Evolutionary conservation across 441 rosid species (phyloP), one percentile per base, ranked within the genome.

Genomic region (Dalechampia spathulata): DNA sequence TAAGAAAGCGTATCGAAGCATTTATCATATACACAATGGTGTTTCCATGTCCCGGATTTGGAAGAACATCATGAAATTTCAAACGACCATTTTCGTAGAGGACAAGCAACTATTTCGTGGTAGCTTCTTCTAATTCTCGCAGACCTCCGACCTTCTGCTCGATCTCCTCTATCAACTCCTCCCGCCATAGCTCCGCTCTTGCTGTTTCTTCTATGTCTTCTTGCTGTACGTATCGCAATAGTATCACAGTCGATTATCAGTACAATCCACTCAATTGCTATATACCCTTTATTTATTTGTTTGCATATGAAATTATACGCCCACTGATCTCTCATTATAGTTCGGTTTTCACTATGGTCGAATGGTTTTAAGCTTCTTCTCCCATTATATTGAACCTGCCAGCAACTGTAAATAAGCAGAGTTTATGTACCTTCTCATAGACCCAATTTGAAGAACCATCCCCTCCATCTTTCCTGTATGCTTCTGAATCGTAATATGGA

Each of bases 161-260:
- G 19, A 87, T 90, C 72, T 90, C 96, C 75, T 90, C 96, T 0
- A 87, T 87, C 72, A 90, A 77, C 67, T 87, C 96, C 77, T 90
- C 96, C 0, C 90, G 86, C 87, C 91, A 85, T 23, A 90, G 50
- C 80, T 77, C 94, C 42, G 90, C 94, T 67, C 97, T 80, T 17
- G 94, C 86, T 13, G 71, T 58, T 69, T 87, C 96, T 62, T 90
- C 96, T 13, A 82, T 83, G 47, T 87, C 90, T 55, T 81, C 96
- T 85, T 87, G 96, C 96, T 85, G 81, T 76, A 74, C 27, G n/a
- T n/a, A n/a, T n/a, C n/a, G n/a, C n/a, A n/a, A 6, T 34, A 11
- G 8, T 34, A 34, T 9, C 38, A 34, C 0, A 5, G 11, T 34
- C 2, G 7, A 7, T 8, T 34, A 5, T 13, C 11, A 34, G 2